Base-by-base conservation (phyloP, 2,329 filamentous ascomycete genomes). In the Neofusicoccum kwambonambiense region DNA sequence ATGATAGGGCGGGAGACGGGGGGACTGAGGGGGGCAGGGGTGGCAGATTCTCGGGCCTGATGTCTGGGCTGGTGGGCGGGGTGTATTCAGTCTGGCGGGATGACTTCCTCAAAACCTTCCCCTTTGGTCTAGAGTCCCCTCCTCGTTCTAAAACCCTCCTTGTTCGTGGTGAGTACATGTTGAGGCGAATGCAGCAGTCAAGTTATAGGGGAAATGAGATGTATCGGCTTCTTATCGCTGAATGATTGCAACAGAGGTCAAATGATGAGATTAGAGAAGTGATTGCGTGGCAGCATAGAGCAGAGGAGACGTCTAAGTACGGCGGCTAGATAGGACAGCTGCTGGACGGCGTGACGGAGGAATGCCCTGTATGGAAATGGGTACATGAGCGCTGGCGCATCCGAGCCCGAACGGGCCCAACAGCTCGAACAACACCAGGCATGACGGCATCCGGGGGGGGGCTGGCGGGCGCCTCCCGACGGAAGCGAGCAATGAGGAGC, bases 201-300 rank as follows among this genome's bases (percentile, higher is more conserved):
- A 49, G 50, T 39, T 64, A 64, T 64, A 64, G 61, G 27, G 17
- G 50, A 47, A 41, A 19, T 42, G 62, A 64, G 51, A 69, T 70
- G 39, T 45, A 39, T 39, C 31, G 15, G 11, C 9, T 41, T 39
- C 62, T 64, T 64, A 56, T 64, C 61, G 50, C 49, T 8, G 17
- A 27, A 51, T 42, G 61, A 37, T 19, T 19, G 49, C 22, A 13
- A 37, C n/a, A 39, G 45, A 62, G 27, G 31, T 27, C n/a, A 63
- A 47, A 17, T 22, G 49, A 63, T 45, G 50, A 63, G 47, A 60
- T 47, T 47, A 19, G 27, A 11, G 19, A 45, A 19, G 66, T 75
- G 74, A 72, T 74, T 74, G 74, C 75, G 75, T 76, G 73, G 76
- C 74, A 76, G 73, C 70, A 65, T 65, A 62, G 64, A 65, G 64